Base-by-base conservation (phyloP, 768 basidiomycete species). In the Russula sp. region DNA sequence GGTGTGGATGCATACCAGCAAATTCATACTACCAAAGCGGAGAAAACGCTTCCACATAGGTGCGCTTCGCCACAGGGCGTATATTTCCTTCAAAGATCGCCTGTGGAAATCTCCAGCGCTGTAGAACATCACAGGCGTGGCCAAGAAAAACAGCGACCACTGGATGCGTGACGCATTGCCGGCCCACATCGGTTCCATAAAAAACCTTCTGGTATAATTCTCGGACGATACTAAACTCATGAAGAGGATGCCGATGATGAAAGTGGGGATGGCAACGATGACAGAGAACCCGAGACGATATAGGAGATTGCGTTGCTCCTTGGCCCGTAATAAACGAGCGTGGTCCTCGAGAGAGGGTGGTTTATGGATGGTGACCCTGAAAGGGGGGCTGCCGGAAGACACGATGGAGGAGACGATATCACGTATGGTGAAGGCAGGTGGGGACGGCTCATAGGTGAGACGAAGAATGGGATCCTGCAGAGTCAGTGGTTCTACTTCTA, bases 11-110 rank as follows among this genome's bases (percentile, higher is more conserved):
- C 70, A 66, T 52, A 88, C 90, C 22, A 94, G 76, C 20, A 91
- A 78, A 70, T 92, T 91, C 92, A 94, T 94, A 67, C 86, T 89
- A 0, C 92, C 92, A 67, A 93, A 94, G 14, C 79, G 76, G 56
- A 84, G 76, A 58, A 91, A 81, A 0, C 87, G 79, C 46, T 75
- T 74, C 66, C 80, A 73, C 38, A 85, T 74, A 2, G 86, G 80
- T 0, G 77, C 78, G 2, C 67, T 78, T 60, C 76, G 75, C 87
- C 87, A 88, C n/a, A 83, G 70, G 18, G 79, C 74, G 53, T 69
- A 64, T 13, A 88, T 74, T 67, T 88, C 85, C 68, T 77, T 79
- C 56, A 86, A 63, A 59, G 78, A 77, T 38, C 83, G 75, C 7
- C 74, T 70, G 69, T 87, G 86, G 69, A 86, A 88, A 13, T 74